phyloP scores from a whole-genome alignment of 2,329 filamentous ascomycete genomes.

The Plenodomus tracheiphilus region DNA sequence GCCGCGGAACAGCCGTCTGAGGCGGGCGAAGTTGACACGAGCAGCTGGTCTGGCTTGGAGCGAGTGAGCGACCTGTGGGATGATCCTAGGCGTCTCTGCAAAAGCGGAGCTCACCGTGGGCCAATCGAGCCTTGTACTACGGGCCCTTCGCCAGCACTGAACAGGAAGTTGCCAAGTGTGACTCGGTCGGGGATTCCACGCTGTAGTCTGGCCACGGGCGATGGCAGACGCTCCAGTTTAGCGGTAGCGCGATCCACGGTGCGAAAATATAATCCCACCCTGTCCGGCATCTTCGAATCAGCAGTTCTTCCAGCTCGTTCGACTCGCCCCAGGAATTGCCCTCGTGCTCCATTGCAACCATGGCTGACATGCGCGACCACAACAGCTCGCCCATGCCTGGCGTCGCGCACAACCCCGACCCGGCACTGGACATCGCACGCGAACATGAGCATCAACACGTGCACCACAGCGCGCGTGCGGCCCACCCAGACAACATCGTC shows the following conservation, averaged over 20 bases:
- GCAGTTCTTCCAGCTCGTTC: conserved; percentile 32
- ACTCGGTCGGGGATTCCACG: conserved; percentile 19
- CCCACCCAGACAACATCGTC: conserved; percentile 33
- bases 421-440: conserved; percentile 41
- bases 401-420: conserved; percentile 40
- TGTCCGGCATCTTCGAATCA: conserved; percentile 16
- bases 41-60: conserved; percentile 13
- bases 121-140: conserved; percentile 27
- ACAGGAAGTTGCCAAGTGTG: conserved; percentile 43
- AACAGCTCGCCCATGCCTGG: conserved; percentile 41
- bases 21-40: conserved; percentile 24
- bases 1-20: conserved; percentile 21
- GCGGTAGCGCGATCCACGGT: conserved; percentile 31
- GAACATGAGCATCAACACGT: conserved; percentile 46
- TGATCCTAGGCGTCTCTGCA: conserved; percentile 15
- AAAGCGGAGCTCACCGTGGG: conserved; percentile 36
- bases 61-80: conserved; percentile 24
- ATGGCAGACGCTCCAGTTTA: conserved; percentile 30
- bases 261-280: conserved; percentile 39
- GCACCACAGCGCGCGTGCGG: conserved; percentile 41
- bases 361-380: conserved; percentile 39
- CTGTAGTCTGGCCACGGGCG: conserved; percentile 32
- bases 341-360: conserved; percentile 32
- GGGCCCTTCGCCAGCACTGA: conserved; percentile 27
- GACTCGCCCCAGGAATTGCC: conserved; percentile 31